A percentile compares a stretch with the other conserved stretches of the same genome.
Conservation (phyloP, 1,139 yeast species). For the Sugiyamaella xylanicola region DNA sequence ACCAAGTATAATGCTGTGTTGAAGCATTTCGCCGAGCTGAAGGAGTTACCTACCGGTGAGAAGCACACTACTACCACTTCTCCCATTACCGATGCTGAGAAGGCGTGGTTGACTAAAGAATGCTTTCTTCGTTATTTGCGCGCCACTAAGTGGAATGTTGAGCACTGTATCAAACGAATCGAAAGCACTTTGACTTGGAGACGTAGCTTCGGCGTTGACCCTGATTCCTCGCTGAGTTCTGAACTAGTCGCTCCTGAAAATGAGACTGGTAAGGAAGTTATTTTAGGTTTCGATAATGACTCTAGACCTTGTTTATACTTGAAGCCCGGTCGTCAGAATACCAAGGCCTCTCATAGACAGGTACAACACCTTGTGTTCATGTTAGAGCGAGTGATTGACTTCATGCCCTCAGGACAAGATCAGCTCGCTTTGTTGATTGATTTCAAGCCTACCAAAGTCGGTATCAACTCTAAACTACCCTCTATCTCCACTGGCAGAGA, state of each 20-base stretch:
- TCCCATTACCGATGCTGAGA: conserved; percentile 61
- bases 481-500: conserved; percentile 79
- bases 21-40: conserved; percentile 56
- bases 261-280: conserved; percentile 84
- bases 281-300: conserved; percentile 85
- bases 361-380: conserved; percentile 90
- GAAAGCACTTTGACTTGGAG: conserved; percentile 85
- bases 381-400: conserved; percentile 87
- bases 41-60: conserved; percentile 47
- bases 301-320: conserved; percentile 87
- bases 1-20: conserved; percentile 61
- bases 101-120: conserved; percentile 89
- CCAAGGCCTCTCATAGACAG: conserved; percentile 80
- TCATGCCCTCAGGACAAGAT: conserved; percentile 96
- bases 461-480: conserved; percentile 69
- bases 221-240: conserved; percentile 57
- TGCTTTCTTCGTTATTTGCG: conserved; percentile 83
- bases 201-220: conserved; percentile 82
- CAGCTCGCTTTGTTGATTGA: conserved; percentile 86
- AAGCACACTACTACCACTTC: conserved; percentile 37
- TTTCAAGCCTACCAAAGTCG: conserved; percentile 67
- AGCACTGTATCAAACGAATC: conserved; percentile 71
- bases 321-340: conserved; percentile 91
- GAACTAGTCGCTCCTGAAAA: conserved; percentile 70
- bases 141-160: conserved; percentile 85